Base-by-base conservation (phyloP, 805 yeast species). In the Tetrapisispora nanseiensis region DNA sequence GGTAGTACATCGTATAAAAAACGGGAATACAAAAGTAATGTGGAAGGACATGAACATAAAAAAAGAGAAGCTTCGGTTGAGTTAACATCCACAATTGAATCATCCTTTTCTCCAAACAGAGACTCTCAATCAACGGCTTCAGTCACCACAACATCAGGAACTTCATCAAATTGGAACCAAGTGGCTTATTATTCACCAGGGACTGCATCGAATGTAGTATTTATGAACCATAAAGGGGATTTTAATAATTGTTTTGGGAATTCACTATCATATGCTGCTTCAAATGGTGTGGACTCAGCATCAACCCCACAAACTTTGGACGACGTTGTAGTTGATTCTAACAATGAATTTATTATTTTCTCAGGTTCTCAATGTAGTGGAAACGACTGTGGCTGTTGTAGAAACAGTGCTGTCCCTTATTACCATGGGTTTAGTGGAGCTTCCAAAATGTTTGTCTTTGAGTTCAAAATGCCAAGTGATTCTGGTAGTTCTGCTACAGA, bases 351-450 rank as follows among this genome's bases (percentile, higher is more conserved):
- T 67, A 72, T 84, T 59, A 80, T 92, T 63, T 82, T 90, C 73
- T 74, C 95, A 28, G 82, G 80, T 46, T 52, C 65, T 13, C 55
- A 71, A 56, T 83, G 89, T 68, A 63, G 68, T 40, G 66, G 70
- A 43, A 57, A 60, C 43, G 69, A 68, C 44, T 90, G 97, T 75
- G 96, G 96, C 46, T 85, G 72, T 74, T 84, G 78, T 76, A 78
- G 96, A 70, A 65, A 66, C 4, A 10, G 24, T n/a, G 85, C 80
- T 41, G 84, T 80, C 48, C 95, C 95, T 51, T 97, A 97, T 42
- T 83, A 82, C 71, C 94, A 87, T 59, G 98, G 97, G 30, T 92
- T 90, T 64, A 80, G 76, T 37, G 98, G 97, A 55, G 61, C 71
- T 42, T 57, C 70, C 59, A 90, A 90, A 76, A 78, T 90, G 62